phyloP scores from a whole-genome alignment of 192 early-diverging fungal genomes.

The Backusella westeae region DNA sequence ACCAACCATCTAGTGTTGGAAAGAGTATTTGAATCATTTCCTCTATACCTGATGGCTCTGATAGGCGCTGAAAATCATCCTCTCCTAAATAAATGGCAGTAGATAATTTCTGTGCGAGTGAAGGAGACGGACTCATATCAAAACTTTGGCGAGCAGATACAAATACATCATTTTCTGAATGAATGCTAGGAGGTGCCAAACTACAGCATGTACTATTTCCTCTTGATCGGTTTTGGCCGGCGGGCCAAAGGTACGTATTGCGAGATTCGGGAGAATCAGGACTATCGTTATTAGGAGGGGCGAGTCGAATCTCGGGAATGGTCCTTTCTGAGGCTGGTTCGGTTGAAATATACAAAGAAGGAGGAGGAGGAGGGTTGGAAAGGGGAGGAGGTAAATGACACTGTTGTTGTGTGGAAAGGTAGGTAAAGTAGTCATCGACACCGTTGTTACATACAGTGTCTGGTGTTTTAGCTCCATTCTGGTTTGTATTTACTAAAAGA shows the following conservation, averaged over 20 bases:
- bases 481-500: neutral
- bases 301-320: conserved; percentile 20
- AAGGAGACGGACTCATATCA: conserved; percentile 6
- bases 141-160: conserved; percentile 3
- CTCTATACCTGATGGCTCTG: conserved; percentile 6
- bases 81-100: neutral
- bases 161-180: conserved; percentile 6
- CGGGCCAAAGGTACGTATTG: neutral
- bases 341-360: conserved; percentile 2
- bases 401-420: neutral
- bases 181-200: conserved; percentile 1
- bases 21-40: conserved; percentile 41
- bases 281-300: conserved; percentile 7
- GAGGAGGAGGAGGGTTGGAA: neutral
- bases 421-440: conserved; percentile 11
- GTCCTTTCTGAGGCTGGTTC: neutral
- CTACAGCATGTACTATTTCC: conserved; percentile 4
- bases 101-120: neutral
- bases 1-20: conserved; percentile 56
- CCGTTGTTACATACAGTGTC: neutral
- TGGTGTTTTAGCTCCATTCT: neutral
- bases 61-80: neutral
- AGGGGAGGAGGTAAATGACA: neutral
- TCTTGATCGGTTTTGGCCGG: neutral
- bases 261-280: neutral